Evolutionary conservation across 2,329 filamentous ascomycete genomes (phyloP).

Genomic region (Cercospora sesami): DNA sequence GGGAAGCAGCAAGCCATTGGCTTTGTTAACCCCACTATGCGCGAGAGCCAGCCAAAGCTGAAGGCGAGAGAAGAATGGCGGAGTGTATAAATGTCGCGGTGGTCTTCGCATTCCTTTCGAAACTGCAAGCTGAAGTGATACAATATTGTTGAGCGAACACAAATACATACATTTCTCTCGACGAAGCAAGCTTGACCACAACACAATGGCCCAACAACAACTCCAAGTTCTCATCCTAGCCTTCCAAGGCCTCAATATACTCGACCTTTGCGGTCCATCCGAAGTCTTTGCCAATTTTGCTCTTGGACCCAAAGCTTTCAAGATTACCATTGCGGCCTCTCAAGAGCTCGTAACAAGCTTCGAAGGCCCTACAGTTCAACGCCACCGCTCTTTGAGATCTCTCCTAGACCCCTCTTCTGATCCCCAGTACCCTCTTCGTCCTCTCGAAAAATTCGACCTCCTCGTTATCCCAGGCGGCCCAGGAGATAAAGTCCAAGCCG

Average conservation of each 20-base stretch:
- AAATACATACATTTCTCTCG: background rate
- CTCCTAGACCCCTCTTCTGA: background rate
- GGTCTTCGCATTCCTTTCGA: background rate
- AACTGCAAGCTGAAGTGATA: background rate
- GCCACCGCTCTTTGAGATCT: conserved; percentile 4
- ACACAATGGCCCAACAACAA: background rate
- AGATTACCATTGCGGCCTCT: conserved; percentile 15
- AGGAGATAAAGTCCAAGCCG: conserved; percentile 3
- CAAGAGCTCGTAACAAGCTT: conserved; percentile 8
- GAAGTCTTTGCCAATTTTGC: conserved; percentile 23
- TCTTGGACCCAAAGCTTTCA: background rate
- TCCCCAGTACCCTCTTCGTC: background rate
- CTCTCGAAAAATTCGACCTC: conserved; percentile 8
- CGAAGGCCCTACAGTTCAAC: conserved; percentile 17
- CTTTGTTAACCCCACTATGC: background rate
- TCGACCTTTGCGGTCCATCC: conserved; percentile 21
- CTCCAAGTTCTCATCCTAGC: conserved; percentile 18
- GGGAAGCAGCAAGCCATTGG: background rate
- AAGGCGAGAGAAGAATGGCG: background rate
- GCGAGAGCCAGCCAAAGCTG: background rate
- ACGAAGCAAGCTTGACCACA: background rate
- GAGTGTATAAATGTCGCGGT: background rate
- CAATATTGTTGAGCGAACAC: background rate
- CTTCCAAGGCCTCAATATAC: conserved; percentile 20
- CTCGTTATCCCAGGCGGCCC: conserved; percentile 18